These are phyloP conservation scores for Corymbia citriodora DNA, from an alignment of 441 rosid genomes.

Conservation along the genomic window DNA sequence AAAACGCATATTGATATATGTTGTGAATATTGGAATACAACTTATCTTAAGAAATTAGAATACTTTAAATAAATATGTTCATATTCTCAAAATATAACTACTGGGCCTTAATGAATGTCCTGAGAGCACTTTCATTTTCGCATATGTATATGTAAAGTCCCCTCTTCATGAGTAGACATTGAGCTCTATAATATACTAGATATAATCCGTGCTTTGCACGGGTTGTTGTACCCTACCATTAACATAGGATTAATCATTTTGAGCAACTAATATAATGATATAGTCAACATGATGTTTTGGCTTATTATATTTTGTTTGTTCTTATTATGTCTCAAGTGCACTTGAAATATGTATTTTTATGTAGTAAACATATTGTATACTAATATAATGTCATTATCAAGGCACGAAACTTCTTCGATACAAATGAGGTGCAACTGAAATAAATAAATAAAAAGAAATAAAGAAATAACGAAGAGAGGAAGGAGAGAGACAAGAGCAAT, in stretches of 20 bases:
- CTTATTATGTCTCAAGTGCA: not conserved
- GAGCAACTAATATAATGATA: not conserved
- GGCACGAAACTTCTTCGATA: too few relatives aligned
- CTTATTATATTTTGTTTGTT: not conserved
- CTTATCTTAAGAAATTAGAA: not conserved
- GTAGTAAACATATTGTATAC: not conserved
- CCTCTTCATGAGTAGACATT: not conserved
- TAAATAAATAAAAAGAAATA: too few relatives aligned
- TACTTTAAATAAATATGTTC: accelerated
- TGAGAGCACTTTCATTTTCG: not conserved
- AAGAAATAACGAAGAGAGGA: not conserved
- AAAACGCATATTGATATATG: not conserved
- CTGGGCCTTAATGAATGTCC: not conserved
- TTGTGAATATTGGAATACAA: not conserved
- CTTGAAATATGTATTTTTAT: not conserved
- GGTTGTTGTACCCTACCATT: not conserved
- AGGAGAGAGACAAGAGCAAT: not conserved
- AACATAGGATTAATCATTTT: not conserved
- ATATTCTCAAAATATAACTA: not conserved
- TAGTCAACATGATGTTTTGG: not conserved
- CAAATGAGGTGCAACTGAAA: not conserved
- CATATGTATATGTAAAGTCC: not conserved
- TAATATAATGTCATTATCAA: not conserved
- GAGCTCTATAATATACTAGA: not conserved
- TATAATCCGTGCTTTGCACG: not conserved